Evolutionary conservation across 176 grass and related monocot species (phyloP).

Genomic region (Eremochloa ophiuroides): DNA sequence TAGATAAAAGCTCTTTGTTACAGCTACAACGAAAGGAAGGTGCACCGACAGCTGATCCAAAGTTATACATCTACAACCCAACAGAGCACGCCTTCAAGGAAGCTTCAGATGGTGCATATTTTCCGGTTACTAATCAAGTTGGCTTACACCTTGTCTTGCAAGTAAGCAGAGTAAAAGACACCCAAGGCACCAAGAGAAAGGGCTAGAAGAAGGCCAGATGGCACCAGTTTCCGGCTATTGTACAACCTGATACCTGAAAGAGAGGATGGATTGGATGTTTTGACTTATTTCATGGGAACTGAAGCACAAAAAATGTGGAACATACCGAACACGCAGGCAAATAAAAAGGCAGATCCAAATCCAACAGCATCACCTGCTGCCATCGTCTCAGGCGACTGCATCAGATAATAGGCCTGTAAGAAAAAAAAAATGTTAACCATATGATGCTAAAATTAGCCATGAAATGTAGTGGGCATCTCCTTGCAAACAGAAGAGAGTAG

Average conservation of each 20-base stretch:
- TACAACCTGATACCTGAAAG: conserved; percentile 78
- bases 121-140: conserved; percentile 7
- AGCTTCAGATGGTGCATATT: conserved; percentile 19
- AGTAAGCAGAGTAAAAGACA: conserved; percentile 78
- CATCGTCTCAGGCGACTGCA: conserved; percentile 86
- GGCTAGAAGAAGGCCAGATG: conserved; percentile 69
- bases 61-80: conserved; percentile 19
- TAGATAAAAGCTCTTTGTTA: background rate
- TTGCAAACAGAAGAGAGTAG: background rate
- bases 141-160: conserved; percentile 68
- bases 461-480: background rate
- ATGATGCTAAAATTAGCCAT: background rate
- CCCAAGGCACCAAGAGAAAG: conserved; percentile 66
- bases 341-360: conserved; percentile 86
- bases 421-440: background rate
- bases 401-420: conserved; percentile 81
- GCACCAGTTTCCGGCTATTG: conserved; percentile 71
- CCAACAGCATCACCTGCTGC: conserved; percentile 57
- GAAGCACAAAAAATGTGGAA: background rate
- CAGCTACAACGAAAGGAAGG: background rate
- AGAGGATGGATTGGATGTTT: background rate
- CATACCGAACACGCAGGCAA: conserved; percentile 67
- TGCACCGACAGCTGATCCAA: background rate
- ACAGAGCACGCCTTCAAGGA: conserved; percentile 29
- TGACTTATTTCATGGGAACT: background rate